A percentile compares a stretch with the other conserved stretches of the same genome.
phyloP scores from a whole-genome alignment of 139 green algal species.

The Chlorella ohadii region DNA sequence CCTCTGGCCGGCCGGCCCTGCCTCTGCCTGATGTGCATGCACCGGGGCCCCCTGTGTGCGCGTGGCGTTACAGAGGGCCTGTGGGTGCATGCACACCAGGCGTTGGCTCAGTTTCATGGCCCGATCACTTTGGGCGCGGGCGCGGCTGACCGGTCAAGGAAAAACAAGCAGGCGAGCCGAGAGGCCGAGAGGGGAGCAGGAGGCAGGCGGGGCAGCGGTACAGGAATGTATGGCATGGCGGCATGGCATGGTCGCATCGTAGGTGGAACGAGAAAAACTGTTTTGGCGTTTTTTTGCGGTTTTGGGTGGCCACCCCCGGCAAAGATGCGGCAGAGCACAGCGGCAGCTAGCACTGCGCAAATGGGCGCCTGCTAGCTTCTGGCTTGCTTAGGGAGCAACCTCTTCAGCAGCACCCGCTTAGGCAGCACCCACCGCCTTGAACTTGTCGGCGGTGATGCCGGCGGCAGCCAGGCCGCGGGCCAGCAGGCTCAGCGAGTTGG shows the following conservation, averaged over 20 bases:
- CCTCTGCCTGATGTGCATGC: conserved; percentile 3
- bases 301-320: neutral
- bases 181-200: neutral
- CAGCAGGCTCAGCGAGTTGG: neutral
- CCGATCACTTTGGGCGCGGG: too few relatives aligned
- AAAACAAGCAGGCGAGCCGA: neutral
- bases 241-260: neutral
- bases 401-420: neutral
- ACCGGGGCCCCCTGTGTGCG: conserved; percentile 3
- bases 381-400: too few relatives aligned
- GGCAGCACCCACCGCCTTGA: conserved; percentile 32
- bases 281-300: too few relatives aligned
- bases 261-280: neutral
- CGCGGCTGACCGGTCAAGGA: neutral
- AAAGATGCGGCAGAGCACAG: neutral
- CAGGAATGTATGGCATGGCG: neutral
- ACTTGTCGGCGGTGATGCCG: conserved; percentile 41
- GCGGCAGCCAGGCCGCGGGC: conserved; percentile 26
- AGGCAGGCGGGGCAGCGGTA: neutral
- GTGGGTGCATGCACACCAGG: conserved; percentile 20
- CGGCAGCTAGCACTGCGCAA: neutral
- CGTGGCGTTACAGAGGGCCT: conserved; percentile 33
- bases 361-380: too few relatives aligned
- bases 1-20: too few relatives aligned
- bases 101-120: neutral